Evolutionary conservation across 1,284 basidiomycete genomes (phyloP).

Genomic region (Volvariella surrecta): DNA sequence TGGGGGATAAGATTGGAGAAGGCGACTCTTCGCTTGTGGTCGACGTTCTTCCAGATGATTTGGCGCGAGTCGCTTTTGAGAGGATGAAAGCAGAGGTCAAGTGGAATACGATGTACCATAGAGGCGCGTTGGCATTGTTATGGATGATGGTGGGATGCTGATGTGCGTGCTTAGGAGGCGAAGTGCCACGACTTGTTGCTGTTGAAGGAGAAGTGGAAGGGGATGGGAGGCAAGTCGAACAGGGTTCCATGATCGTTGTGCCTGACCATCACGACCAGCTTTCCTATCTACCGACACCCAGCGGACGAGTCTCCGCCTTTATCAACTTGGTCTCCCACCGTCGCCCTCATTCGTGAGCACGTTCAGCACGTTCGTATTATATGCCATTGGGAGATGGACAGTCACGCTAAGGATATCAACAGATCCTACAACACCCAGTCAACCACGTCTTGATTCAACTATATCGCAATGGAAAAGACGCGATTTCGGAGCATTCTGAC

Average conservation of each 20-base stretch:
- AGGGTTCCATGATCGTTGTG: constrained; percentile 2
- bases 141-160: background rate
- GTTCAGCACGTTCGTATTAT: constrained; percentile 34
- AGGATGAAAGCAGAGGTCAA: constrained; percentile 50
- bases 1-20: constrained; percentile 36
- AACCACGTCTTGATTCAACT: constrained; percentile 75
- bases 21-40: constrained; percentile 54
- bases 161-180: constrained; percentile 41
- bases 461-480: constrained; percentile 67
- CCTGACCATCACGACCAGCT: constrained; percentile 40
- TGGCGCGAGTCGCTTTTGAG: constrained; percentile 48
- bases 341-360: constrained; percentile 48
- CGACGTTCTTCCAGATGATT: constrained; percentile 43
- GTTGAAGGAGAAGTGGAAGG: constrained; percentile 53
- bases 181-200: constrained; percentile 67
- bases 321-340: constrained; percentile 55
- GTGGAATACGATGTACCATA: constrained; percentile 66
- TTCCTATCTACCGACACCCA: constrained; percentile 72
- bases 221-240: constrained; percentile 47
- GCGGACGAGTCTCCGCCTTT: constrained; percentile 66
- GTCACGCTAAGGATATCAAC: background rate
- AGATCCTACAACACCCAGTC: constrained; percentile 43
- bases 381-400: background rate
- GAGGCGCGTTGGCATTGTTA: constrained; percentile 31
- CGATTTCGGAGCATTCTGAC: constrained; percentile 76